Evolutionary conservation across 2,329 filamentous ascomycete species (phyloP).

Genomic region (Pseudogymnoascus destructans): DNA sequence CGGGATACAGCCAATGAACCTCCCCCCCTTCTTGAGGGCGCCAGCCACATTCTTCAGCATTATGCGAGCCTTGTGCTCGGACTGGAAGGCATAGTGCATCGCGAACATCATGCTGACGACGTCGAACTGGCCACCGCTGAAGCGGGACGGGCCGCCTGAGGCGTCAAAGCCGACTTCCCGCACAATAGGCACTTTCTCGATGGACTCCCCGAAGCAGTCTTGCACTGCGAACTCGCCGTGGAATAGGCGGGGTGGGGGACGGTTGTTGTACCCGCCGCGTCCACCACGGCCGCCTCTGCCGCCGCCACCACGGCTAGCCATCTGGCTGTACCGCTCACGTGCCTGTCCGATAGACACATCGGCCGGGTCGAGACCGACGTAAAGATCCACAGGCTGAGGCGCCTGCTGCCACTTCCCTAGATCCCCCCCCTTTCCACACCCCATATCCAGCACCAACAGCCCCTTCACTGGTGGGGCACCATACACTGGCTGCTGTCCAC

Average conservation of each 20-base stretch:
- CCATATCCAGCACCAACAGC: slow-evolving; percentile 79
- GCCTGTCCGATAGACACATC: slow-evolving; percentile 88
- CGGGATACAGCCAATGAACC: slow-evolving; percentile 92
- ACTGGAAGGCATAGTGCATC: slow-evolving; percentile 97
- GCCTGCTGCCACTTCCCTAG: slow-evolving; percentile 92
- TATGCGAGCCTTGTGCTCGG: slow-evolving; percentile 71
- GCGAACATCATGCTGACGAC: slow-evolving; percentile 99
- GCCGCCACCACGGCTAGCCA: slow-evolving; percentile 45
- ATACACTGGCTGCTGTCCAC: slow-evolving; percentile 36
- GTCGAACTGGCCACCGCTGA: slow-evolving; percentile 72
- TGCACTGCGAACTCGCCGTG: slow-evolving; percentile 81
- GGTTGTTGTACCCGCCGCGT: slow-evolving; percentile 33
- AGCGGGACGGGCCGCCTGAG: slow-evolving; percentile 54
- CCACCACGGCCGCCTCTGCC: slow-evolving; percentile 32
- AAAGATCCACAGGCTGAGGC: slow-evolving; percentile 79
- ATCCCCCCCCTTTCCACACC: slow-evolving; percentile 94
- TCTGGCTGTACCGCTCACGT: slow-evolving; percentile 64
- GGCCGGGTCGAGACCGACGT: slow-evolving; percentile 87
- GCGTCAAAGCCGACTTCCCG: slow-evolving; percentile 77
- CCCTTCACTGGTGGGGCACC: slow-evolving; percentile 32
- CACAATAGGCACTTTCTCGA: slow-evolving; percentile 71
- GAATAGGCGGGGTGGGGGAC: slow-evolving; percentile 49
- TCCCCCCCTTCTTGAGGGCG: slow-evolving; percentile 80
- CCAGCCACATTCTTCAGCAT: slow-evolving; percentile 93
- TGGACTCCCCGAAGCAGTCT: slow-evolving; percentile 78